These are phyloP conservation scores for Eimeria sp. DNA, from an alignment of 169 alveolate species.

Conservation along the genomic window DNA sequence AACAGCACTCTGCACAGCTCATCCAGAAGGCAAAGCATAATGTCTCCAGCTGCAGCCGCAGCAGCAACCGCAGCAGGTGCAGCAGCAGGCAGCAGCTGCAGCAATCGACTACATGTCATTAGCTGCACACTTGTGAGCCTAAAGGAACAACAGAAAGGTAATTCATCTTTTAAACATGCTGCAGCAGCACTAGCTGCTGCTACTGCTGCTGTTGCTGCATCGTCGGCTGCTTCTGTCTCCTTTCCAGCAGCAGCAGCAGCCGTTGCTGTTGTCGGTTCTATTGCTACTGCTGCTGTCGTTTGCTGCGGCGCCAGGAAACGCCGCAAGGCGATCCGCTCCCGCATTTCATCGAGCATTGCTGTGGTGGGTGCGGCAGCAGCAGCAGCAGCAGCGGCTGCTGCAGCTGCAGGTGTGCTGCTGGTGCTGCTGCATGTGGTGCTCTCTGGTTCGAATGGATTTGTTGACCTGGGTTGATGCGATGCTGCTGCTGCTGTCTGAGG, in stretches of 20 bases:
- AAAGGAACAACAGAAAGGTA: slow-evolving; percentile 35
- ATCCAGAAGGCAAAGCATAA: background rate
- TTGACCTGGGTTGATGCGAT: background rate
- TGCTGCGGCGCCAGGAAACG: slow-evolving; percentile 27
- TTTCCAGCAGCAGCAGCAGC: too few relatives aligned
- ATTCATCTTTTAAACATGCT: slow-evolving; percentile 30
- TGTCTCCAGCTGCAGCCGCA: slow-evolving; percentile 7
- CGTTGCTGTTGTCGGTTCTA: too few relatives aligned
- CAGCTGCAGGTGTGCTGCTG: background rate
- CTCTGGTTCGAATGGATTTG: slow-evolving; percentile 45
- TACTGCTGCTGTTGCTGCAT: too few relatives aligned
- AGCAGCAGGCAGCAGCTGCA: slow-evolving; percentile 35
- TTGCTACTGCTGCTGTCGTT: background rate
- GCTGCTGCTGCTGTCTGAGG: background rate
- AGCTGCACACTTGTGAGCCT: slow-evolving; percentile 45
- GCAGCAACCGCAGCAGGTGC: slow-evolving; percentile 1
- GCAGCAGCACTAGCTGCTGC: slow-evolving; percentile 48
- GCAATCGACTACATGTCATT: slow-evolving; percentile 23
- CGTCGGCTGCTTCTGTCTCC: too few relatives aligned
- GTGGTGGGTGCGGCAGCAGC: slow-evolving; percentile 35
- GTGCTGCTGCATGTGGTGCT: slow-evolving; percentile 64
- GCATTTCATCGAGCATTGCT: slow-evolving; percentile 24
- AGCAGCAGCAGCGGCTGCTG: slow-evolving; percentile 20
- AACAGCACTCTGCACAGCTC: slow-evolving; percentile 22
- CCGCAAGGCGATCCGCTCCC: slow-evolving; percentile 34